Evolutionary conservation across 495 filamentous ascomycete genomes (phyloP).

Genomic region (Aspergillus sparsus): DNA sequence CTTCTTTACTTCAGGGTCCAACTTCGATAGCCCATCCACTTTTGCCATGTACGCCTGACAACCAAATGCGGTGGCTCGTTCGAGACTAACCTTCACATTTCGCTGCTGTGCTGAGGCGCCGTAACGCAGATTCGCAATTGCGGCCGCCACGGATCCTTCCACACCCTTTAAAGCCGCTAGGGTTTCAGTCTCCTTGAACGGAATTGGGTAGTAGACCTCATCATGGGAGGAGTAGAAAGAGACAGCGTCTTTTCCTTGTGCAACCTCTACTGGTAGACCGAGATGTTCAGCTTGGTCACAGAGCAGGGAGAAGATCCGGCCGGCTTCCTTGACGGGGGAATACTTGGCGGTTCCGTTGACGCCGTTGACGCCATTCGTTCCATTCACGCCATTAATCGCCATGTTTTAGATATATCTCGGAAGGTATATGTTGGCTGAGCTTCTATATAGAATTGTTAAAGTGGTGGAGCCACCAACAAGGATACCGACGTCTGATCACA

Average conservation of each 20-base stretch:
- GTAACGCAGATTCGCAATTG: constrained; percentile 60
- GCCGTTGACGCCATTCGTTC: not conserved
- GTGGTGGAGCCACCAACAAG: too few relatives aligned
- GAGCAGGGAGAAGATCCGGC: constrained; percentile 44
- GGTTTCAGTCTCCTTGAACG: constrained; percentile 71
- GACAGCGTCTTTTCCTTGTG: constrained; percentile 39
- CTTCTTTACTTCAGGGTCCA: constrained; percentile 58
- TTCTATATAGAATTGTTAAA: too few relatives aligned
- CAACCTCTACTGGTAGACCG: constrained; percentile 38
- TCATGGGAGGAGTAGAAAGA: constrained; percentile 45
- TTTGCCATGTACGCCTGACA: constrained; percentile 74
- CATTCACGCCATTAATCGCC: not conserved
- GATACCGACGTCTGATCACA: too few relatives aligned
- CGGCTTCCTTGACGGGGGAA: constrained; percentile 45
- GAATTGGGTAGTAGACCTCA: constrained; percentile 59
- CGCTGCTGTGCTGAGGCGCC: constrained; percentile 36
- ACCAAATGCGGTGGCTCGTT: constrained; percentile 65
- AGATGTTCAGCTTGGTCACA: constrained; percentile 44
- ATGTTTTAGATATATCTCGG: not conserved
- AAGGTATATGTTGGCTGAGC: not conserved
- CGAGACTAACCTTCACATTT: constrained; percentile 60
- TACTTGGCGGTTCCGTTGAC: constrained; percentile 24
- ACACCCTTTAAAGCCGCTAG: constrained; percentile 67
- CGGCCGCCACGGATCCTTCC: constrained; percentile 66
- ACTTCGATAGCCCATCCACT: constrained; percentile 67